Conservation (phyloP, 1,284 basidiomycete genomes). For the Megacollybia platyphylla region DNA sequence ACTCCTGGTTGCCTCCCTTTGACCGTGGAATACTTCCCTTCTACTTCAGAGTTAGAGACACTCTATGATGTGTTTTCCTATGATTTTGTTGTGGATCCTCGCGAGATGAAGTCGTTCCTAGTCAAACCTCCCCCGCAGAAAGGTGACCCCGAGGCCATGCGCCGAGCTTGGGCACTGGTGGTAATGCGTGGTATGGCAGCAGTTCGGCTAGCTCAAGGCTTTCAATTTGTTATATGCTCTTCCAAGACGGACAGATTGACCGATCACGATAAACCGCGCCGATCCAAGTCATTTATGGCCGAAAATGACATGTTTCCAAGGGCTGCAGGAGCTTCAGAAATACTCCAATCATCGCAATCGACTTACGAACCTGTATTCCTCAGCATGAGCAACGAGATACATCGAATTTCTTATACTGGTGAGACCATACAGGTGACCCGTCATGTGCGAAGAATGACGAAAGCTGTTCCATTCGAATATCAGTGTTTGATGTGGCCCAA, state of each 20-base stretch:
- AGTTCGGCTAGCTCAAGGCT: slow-evolving; percentile 88
- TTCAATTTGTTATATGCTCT: slow-evolving; percentile 76
- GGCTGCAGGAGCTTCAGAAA: slow-evolving; percentile 60
- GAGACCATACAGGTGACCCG: slow-evolving; percentile 83
- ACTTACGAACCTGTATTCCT: slow-evolving; percentile 76
- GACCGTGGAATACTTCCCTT: slow-evolving; percentile 85
- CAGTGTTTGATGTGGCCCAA: slow-evolving; percentile 91
- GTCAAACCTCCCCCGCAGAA: slow-evolving; percentile 45
- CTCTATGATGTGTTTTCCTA: slow-evolving; percentile 77
- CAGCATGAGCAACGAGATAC: slow-evolving; percentile 92
- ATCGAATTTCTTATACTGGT: slow-evolving; percentile 79
- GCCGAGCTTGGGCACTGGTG: slow-evolving; percentile 64
- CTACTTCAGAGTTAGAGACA: slow-evolving; percentile 60
- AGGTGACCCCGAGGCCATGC: slow-evolving; percentile 40
- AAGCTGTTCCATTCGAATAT: slow-evolving; percentile 59
- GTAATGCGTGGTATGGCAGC: slow-evolving; percentile 94
- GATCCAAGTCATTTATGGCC: slow-evolving; percentile 40
- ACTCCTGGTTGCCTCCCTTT: slow-evolving; percentile 84
- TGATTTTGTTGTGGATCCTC: slow-evolving; percentile 66
- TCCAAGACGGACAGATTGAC: slow-evolving; percentile 15
- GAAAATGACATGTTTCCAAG: slow-evolving; percentile 44
- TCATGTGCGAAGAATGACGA: slow-evolving; percentile 69
- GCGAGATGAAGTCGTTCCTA: slow-evolving; percentile 72
- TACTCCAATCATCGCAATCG: slow-evolving; percentile 31
- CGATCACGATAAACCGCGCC: slow-evolving; percentile 18